These are phyloP conservation scores for Geranium rotundifolium DNA, from an alignment of 345 rosid species.

Conservation along the genomic window DNA sequence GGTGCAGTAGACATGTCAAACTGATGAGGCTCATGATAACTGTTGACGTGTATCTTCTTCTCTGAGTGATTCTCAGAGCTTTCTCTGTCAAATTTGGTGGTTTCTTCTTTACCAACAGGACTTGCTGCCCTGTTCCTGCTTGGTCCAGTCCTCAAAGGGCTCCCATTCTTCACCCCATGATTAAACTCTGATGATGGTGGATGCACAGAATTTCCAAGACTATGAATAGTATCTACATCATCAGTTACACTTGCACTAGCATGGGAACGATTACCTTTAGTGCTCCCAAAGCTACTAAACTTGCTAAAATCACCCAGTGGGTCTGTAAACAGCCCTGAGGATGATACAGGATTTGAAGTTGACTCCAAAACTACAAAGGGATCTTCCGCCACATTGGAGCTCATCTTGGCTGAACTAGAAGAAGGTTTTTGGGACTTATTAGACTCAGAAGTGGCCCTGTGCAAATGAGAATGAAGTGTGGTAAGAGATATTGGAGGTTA, in stretches of 20 bases:
- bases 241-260: conserved; percentile 29
- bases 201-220: conserved; percentile 48
- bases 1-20: conserved; percentile 33
- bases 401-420: conserved; percentile 3
- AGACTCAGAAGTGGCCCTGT: conserved; percentile 11
- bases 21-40: conserved; percentile 36
- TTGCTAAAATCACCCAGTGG: conserved; percentile 16
- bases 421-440: conserved; percentile 15
- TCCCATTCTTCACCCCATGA: conserved; percentile 36
- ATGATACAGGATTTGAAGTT: conserved; percentile 10
- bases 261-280: conserved; percentile 8
- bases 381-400: conserved; percentile 7
- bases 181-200: conserved; percentile 29
- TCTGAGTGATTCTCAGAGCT: conserved; percentile 25
- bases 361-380: conserved; percentile 15
- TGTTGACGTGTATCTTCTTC: conserved; percentile 31
- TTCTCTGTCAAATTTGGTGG: conserved; percentile 23
- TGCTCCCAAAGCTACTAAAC: conserved; percentile 11
- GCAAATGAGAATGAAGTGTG: not conserved
- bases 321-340: conserved; percentile 11
- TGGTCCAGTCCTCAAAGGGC: conserved; percentile 32
- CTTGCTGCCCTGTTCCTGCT: conserved; percentile 29
- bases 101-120: conserved; percentile 26
- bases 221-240: conserved; percentile 56
- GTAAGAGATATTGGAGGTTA: not conserved